phyloP scores from a whole-genome alignment of 352 stramenopile genomes.

The Phytophthora aleatoria region DNA sequence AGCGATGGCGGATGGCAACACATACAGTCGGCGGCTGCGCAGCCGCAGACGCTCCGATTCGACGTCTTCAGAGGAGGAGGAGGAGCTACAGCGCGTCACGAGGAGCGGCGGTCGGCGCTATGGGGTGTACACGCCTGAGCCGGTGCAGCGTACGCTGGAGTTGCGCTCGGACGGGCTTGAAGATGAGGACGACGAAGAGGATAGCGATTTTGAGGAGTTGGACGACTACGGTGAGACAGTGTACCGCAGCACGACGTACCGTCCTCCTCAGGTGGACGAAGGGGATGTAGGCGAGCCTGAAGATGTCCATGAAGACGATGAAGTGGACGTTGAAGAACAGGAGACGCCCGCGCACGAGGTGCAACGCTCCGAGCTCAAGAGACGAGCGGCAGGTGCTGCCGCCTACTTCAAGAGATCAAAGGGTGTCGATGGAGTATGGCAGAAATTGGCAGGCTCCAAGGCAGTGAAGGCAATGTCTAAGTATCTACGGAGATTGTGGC shows the following conservation, averaged over 20 bases:
- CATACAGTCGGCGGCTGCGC: conserved; percentile 35
- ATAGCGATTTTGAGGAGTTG: conserved; percentile 46
- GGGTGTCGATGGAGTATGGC: conserved; percentile 2
- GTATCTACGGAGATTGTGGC: conserved; percentile 47
- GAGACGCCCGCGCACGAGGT: conserved; percentile 13
- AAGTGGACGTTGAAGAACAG: conserved; percentile 35
- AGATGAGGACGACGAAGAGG: conserved; percentile 46
- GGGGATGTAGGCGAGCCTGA: conserved; percentile 37
- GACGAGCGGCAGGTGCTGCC: conserved; percentile 37
- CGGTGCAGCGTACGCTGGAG: conserved; percentile 66
- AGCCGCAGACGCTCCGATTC: conserved; percentile 22
- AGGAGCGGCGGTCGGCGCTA: conserved; percentile 12
- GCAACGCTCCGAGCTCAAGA: conserved; percentile 39
- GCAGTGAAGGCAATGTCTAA: conserved; percentile 34
- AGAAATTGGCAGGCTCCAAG: conserved; percentile 23
- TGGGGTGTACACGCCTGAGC: conserved; percentile 49
- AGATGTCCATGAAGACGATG: conserved; percentile 32
- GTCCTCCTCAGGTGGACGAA: conserved; percentile 20
- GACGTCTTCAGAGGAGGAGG: conserved; percentile 28
- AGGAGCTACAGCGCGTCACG: conserved; percentile 16
- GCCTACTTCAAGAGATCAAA: conserved; percentile 31
- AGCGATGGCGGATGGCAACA: conserved; percentile 27
- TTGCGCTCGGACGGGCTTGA: conserved; percentile 50
- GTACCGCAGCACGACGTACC: conserved; percentile 34
- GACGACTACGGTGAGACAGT: conserved; percentile 37